These are phyloP conservation scores for Sclerotinia glacialis DNA, from an alignment of 2,329 filamentous ascomycete genomes.

Conservation along the genomic window DNA sequence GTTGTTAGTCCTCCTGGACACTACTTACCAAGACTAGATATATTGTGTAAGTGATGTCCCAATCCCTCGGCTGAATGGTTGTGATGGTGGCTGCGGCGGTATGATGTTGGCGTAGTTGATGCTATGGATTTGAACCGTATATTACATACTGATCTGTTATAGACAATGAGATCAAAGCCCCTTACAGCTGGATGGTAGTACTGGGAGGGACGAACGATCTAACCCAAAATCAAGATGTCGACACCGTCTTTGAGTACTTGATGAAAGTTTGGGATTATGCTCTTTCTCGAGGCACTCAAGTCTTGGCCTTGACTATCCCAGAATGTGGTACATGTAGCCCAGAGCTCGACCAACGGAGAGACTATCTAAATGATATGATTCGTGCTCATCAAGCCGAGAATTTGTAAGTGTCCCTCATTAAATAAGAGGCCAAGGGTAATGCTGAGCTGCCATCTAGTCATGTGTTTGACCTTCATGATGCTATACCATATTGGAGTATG, in stretches of 20 bases:
- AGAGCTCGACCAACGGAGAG: slow-evolving; percentile 41
- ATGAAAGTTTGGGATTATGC: slow-evolving; percentile 51
- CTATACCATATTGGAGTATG: slow-evolving; percentile 54
- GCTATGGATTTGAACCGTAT: not conserved
- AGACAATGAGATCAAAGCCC: slow-evolving; percentile 27
- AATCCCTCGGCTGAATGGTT: not conserved
- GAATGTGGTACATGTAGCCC: slow-evolving; percentile 44
- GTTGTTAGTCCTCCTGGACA: slow-evolving; percentile 41
- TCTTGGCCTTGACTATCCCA: slow-evolving; percentile 63
- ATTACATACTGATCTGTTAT: not conserved
- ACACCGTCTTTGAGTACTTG: slow-evolving; percentile 50
- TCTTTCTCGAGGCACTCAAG: slow-evolving; percentile 50
- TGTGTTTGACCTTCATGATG: slow-evolving; percentile 54
- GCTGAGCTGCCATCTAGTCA: slow-evolving; percentile 43
- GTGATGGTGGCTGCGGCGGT: not conserved
- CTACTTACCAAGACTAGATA: slow-evolving; percentile 35
- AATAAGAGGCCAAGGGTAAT: not conserved
- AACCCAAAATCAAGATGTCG: slow-evolving; percentile 40
- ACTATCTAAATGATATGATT: slow-evolving; percentile 54
- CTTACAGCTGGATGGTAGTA: slow-evolving; percentile 58
- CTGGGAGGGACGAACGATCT: slow-evolving; percentile 66
- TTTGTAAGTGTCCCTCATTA: slow-evolving; percentile 50
- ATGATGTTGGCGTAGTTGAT: not conserved
- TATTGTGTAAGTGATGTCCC: slow-evolving; percentile 39
- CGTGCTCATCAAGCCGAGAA: slow-evolving; percentile 47